These are phyloP conservation scores for Penicillium sp. DNA, from an alignment of 2,329 filamentous ascomycete species.

Conservation along the genomic window DNA sequence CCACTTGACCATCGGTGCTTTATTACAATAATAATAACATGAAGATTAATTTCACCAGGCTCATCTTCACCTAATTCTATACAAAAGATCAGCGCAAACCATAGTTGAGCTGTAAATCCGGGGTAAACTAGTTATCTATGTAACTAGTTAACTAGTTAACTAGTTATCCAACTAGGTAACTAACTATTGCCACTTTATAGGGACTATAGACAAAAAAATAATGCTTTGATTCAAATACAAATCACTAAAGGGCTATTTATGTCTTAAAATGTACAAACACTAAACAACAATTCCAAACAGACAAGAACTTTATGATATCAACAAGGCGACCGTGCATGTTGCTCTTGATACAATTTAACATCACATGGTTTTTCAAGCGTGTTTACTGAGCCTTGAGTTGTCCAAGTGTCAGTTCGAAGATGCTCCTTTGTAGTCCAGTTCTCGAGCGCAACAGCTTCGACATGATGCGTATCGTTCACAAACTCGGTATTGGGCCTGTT, in stretches of 20 bases:
- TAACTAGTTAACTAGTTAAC: too few species aligned
- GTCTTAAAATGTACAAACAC: neutral
- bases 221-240: neutral
- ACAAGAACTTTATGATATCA: neutral
- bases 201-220: too few species aligned
- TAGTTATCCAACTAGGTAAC: too few species aligned
- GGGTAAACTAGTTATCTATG: too few species aligned
- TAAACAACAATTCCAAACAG: neutral
- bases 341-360: neutral
- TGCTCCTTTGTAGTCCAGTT: slow-evolving; percentile 8
- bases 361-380: neutral
- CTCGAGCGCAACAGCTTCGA: slow-evolving; percentile 17
- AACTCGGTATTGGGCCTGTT: slow-evolving; percentile 11
- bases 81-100: too few species aligned
- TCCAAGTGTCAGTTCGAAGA: neutral
- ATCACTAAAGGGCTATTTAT: neutral
- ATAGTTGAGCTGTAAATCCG: too few species aligned
- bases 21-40: too few species aligned
- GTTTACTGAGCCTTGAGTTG: slow-evolving; percentile 5
- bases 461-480: slow-evolving; percentile 8
- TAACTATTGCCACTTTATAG: too few species aligned
- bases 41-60: too few species aligned
- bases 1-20: too few species aligned
- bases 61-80: too few species aligned
- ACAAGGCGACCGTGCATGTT: neutral